Percentiles rank a stretch among this genome's conserved stretches.
These are phyloP conservation scores for Pharus latifolius DNA, from an alignment of 176 grass and related monocot genomes.

Conservation along the genomic window DNA sequence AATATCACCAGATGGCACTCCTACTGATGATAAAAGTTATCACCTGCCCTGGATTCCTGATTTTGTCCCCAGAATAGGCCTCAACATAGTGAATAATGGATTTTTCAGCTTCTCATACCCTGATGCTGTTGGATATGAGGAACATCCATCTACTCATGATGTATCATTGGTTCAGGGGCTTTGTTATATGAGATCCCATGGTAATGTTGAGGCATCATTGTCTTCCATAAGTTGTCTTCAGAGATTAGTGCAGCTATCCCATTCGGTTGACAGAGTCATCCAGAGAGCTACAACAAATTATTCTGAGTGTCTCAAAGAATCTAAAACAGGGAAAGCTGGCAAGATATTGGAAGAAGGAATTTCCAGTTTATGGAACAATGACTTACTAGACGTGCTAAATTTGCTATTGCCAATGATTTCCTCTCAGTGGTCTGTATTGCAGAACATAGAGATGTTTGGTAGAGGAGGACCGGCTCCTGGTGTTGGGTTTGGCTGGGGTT, in stretches of 20 bases:
- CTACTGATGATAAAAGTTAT: constrained; percentile 16
- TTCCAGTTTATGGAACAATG: constrained; percentile 47
- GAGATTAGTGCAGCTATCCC: constrained; percentile 56
- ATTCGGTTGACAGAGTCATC: constrained; percentile 53
- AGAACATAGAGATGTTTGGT: constrained; percentile 70
- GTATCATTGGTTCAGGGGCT: constrained; percentile 43
- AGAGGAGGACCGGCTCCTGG: constrained; percentile 93
- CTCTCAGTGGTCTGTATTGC: constrained; percentile 34
- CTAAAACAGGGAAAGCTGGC: constrained; percentile 32
- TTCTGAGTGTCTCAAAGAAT: constrained; percentile 17
- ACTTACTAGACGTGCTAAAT: constrained; percentile 41
- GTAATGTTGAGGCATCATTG: constrained; percentile 42
- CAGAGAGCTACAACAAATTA: constrained; percentile 37
- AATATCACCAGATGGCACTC: constrained; percentile 37
- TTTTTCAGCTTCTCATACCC: constrained; percentile 39
- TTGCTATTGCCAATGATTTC: constrained; percentile 41
- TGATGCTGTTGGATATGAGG: constrained; percentile 12
- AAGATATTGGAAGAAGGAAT: constrained; percentile 81
- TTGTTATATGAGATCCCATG: constrained; percentile 44
- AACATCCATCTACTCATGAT: constrained; percentile 5
- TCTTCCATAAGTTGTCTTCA: constrained; percentile 66
- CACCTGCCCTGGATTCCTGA: constrained; percentile 66
- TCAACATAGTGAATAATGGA: constrained; percentile 52
- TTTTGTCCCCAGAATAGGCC: constrained; percentile 84
- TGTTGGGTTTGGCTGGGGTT: constrained; percentile 93